Percentiles rank a stretch among this genome's conserved stretches.
phyloP scores from a whole-genome alignment of 768 basidiomycete genomes.

The Podaxis rugospora region DNA sequence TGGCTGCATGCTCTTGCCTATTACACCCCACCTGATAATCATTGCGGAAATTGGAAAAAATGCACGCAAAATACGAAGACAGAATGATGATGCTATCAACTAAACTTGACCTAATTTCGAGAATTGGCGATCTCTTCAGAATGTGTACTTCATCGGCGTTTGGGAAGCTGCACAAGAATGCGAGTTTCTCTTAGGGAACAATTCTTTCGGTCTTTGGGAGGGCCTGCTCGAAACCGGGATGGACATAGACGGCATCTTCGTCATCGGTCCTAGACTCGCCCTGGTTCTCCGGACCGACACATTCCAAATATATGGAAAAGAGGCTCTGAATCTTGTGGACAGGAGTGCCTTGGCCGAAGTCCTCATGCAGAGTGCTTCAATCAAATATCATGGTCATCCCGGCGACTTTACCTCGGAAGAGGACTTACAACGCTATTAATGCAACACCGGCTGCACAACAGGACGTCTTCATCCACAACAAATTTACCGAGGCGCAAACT shows the following conservation, averaged over 20 bases:
- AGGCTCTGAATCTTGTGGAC: neutral
- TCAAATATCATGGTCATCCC: neutral
- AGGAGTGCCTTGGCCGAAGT: slow-evolving; percentile 12
- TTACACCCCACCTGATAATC: slow-evolving; percentile 18
- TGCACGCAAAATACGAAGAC: slow-evolving; percentile 5
- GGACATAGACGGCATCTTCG: slow-evolving; percentile 21
- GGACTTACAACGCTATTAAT: slow-evolving; percentile 2
- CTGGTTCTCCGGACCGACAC: slow-evolving; percentile 17
- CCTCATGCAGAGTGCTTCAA: neutral
- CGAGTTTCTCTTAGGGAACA: slow-evolving; percentile 25
- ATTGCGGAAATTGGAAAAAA: slow-evolving; percentile 6
- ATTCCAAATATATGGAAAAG: neutral
- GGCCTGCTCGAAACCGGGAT: slow-evolving; percentile 12
- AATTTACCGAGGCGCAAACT: slow-evolving; percentile 18
- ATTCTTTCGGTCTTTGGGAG: slow-evolving; percentile 27
- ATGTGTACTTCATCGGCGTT: slow-evolving; percentile 19
- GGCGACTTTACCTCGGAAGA: neutral
- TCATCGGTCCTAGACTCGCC: slow-evolving; percentile 25
- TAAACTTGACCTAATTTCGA: slow-evolving; percentile 13
- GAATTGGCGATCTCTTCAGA: slow-evolving; percentile 11
- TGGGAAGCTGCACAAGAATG: slow-evolving; percentile 22
- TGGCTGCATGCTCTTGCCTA: slow-evolving; percentile 23
- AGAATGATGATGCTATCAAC: slow-evolving; percentile 1
- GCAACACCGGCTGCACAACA: slow-evolving; percentile 8
- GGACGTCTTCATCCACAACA: slow-evolving; percentile 19